Conservation (phyloP, 148 eudicot genomes). For the Oxyria digyna region DNA sequence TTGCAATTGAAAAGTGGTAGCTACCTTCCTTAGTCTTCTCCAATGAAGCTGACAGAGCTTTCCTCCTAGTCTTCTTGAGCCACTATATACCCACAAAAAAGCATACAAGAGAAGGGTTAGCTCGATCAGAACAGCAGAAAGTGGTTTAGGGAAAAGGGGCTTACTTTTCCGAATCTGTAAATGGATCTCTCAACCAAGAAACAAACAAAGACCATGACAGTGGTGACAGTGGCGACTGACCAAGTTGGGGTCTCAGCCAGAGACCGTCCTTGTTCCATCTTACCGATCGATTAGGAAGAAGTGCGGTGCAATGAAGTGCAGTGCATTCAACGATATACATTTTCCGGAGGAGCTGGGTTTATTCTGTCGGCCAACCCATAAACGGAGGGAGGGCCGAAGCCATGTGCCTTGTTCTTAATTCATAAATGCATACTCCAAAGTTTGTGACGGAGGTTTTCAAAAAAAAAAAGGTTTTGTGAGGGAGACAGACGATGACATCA, state of each 20-base stretch:
- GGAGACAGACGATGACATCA: too few relatives aligned
- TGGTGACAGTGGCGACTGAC: constrained; percentile 92
- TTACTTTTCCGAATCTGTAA: constrained; percentile 85
- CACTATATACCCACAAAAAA: constrained; percentile 45
- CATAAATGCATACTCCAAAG: too few relatives aligned
- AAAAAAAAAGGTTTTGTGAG: too few relatives aligned
- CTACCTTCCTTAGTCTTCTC: constrained; percentile 96
- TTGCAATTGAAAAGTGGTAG: neutral
- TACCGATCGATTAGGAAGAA: neutral
- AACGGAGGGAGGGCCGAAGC: constrained; percentile 6
- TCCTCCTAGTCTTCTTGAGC: constrained; percentile 90
- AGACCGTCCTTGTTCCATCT: constrained; percentile 75
- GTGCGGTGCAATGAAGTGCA: neutral
- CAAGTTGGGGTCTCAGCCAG: constrained; percentile 93
- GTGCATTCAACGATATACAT: neutral
- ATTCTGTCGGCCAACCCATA: neutral
- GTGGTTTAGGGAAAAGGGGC: constrained; percentile 7
- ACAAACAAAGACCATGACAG: constrained; percentile 85
- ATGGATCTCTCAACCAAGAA: constrained; percentile 74
- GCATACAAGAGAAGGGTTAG: neutral
- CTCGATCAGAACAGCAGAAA: neutral
- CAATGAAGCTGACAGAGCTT: constrained; percentile 81
- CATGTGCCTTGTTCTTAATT: constrained; percentile 1
- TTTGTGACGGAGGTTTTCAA: too few relatives aligned
- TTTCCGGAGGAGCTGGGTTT: constrained; percentile 1